Evolutionary conservation across 1,284 basidiomycete genomes (phyloP).

Genomic region (Agaricales sp.): DNA sequence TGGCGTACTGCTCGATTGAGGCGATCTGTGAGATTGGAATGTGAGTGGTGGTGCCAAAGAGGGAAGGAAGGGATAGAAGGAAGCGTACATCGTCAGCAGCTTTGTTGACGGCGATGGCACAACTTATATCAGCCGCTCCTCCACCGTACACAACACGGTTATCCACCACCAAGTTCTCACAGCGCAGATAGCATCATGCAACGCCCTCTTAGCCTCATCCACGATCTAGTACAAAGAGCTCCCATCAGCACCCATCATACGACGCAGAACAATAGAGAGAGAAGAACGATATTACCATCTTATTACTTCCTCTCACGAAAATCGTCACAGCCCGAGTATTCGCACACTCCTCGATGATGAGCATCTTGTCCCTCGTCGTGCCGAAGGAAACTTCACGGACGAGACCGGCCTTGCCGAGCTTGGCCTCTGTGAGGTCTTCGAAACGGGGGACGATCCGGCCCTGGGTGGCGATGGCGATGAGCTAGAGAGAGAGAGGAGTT

Average conservation of each 20-base stretch:
- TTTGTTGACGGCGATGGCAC: constrained; percentile 85
- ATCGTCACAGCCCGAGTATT: constrained; percentile 95
- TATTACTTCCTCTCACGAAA: constrained; percentile 96
- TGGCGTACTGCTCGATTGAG: constrained; percentile 97
- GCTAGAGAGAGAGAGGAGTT: constrained; percentile 28
- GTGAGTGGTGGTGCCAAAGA: constrained; percentile 4
- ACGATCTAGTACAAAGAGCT: constrained; percentile 70
- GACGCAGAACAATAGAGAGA: constrained; percentile 3
- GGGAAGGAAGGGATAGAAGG: not conserved
- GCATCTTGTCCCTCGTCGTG: constrained; percentile 97
- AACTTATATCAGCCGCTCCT: constrained; percentile 95
- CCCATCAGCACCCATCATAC: constrained; percentile 2
- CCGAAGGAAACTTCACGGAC: constrained; percentile 95
- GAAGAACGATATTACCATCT: constrained; percentile 64
- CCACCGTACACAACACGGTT: constrained; percentile 98
- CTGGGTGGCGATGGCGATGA: constrained; percentile 98
- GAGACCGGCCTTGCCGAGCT: constrained; percentile 88
- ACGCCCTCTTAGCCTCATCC: constrained; percentile 94
- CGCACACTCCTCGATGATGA: constrained; percentile 97
- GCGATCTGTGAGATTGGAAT: constrained; percentile 55
- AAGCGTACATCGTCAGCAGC: constrained; percentile 80
- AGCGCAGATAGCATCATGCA: constrained; percentile 96
- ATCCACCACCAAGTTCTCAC: constrained; percentile 92
- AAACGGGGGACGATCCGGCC: constrained; percentile 98
- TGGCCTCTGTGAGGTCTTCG: constrained; percentile 86